These are phyloP conservation scores for Boletus pseudopeckii DNA, from an alignment of 768 basidiomycete genomes.

Conservation along the genomic window DNA sequence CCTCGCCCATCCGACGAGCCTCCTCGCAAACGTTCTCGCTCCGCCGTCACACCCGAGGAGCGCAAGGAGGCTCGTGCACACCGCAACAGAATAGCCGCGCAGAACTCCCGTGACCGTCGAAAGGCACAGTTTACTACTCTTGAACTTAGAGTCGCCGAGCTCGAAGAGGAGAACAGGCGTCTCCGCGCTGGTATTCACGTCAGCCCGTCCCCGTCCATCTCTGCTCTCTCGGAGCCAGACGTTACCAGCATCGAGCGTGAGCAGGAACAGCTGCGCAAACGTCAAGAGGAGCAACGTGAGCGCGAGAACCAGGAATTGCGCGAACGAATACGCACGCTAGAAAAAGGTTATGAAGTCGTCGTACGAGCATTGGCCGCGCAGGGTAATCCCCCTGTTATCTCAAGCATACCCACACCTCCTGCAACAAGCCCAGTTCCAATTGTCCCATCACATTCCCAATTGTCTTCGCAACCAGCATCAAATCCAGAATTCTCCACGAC, in stretches of 20 bases:
- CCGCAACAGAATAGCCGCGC: constrained; percentile 90
- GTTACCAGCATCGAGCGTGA: constrained; percentile 25
- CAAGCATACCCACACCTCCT: constrained; percentile 14
- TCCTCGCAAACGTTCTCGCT: constrained; percentile 73
- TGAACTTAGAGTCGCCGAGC: constrained; percentile 63
- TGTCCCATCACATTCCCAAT: constrained; percentile 18
- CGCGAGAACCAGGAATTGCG: constrained; percentile 71
- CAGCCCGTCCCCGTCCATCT: constrained; percentile 19
- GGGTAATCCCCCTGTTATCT: constrained; percentile 31
- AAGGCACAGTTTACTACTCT: constrained; percentile 78
- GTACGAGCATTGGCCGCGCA: constrained; percentile 71
- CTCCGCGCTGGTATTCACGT: constrained; percentile 53
- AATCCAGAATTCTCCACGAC: constrained; percentile 21
- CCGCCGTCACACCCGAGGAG: constrained; percentile 63
- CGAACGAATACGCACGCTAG: constrained; percentile 74
- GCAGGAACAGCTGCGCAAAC: constrained; percentile 32
- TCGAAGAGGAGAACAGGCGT: constrained; percentile 80
- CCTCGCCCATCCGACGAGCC: constrained; percentile 36
- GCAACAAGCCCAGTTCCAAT: constrained; percentile 9
- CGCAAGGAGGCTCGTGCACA: constrained; percentile 86
- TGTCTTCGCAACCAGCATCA: constrained; percentile 22
- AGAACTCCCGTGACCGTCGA: constrained; percentile 87
- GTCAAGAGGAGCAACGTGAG: constrained; percentile 44
- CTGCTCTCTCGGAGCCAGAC: constrained; percentile 17
- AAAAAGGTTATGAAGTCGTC: constrained; percentile 79